These are phyloP conservation scores for Lentinus tigrinus DNA, from an alignment of 768 basidiomycete genomes.

Conservation along the genomic window DNA sequence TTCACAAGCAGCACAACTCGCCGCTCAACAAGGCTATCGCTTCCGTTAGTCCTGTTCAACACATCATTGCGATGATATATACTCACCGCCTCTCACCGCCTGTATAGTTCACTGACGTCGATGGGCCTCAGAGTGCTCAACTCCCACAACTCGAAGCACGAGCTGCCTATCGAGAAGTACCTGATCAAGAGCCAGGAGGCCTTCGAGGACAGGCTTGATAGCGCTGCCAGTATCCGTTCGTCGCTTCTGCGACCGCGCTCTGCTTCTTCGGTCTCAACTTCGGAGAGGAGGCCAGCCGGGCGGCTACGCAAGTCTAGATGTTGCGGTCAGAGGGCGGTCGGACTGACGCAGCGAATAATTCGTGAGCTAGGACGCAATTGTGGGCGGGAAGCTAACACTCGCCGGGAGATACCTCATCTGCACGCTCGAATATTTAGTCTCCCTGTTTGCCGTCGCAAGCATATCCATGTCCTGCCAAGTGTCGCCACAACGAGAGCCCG, in stretches of 20 bases:
- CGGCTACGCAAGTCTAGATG: slow-evolving; percentile 93
- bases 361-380: too few relatives aligned
- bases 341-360: too few relatives aligned
- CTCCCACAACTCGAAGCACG: slow-evolving; percentile 86
- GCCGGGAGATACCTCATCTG: too few relatives aligned
- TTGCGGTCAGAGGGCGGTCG: too few relatives aligned
- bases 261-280: slow-evolving; percentile 95
- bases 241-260: slow-evolving; percentile 91
- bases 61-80: neutral
- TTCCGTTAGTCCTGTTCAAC: slow-evolving; percentile 51
- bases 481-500: too few relatives aligned
- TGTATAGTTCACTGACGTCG: slow-evolving; percentile 88
- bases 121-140: slow-evolving; percentile 77
- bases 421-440: too few relatives aligned
- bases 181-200: slow-evolving; percentile 88
- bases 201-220: slow-evolving; percentile 86
- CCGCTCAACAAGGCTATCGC: slow-evolving; percentile 93
- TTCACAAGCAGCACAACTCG: slow-evolving; percentile 87
- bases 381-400: too few relatives aligned
- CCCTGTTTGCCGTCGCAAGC: too few relatives aligned
- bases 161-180: slow-evolving; percentile 90
- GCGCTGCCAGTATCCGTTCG: slow-evolving; percentile 76
- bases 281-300: slow-evolving; percentile 98
- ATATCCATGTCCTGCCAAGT: too few relatives aligned
- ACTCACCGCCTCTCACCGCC: slow-evolving; percentile 2